A percentile compares a stretch with the other conserved stretches of the same genome.
Evolutionary conservation across 78 protist genomes (phyloP).

Genomic region (Cyanophora paradoxa): DNA sequence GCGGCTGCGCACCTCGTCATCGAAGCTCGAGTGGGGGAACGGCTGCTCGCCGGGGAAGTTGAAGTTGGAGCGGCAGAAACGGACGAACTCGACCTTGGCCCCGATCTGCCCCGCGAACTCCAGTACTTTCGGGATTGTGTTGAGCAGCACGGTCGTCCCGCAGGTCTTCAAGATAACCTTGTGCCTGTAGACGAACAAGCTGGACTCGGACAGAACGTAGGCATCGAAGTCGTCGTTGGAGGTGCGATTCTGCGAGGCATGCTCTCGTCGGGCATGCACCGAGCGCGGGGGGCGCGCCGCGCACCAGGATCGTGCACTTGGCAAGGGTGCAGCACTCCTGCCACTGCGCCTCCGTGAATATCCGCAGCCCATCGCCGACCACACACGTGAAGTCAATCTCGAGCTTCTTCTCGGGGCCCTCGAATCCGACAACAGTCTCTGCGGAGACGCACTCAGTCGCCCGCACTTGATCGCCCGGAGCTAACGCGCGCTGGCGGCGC

Average conservation of each 20-base stretch:
- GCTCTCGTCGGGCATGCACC: too few relatives aligned
- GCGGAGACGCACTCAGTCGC: too few relatives aligned
- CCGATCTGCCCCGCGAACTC: slow-evolving; percentile 33
- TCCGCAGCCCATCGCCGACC: too few relatives aligned
- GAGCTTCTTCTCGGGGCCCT: slow-evolving; percentile 87
- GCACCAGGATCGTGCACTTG: slow-evolving; percentile 56
- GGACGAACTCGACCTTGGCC: slow-evolving; percentile 31
- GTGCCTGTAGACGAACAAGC: slow-evolving; percentile 68
- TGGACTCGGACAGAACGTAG: slow-evolving; percentile 76
- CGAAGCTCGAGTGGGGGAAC: slow-evolving; percentile 62
- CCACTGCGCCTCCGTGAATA: slow-evolving; percentile 15
- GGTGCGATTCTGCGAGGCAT: too few relatives aligned
- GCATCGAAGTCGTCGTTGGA: slow-evolving; percentile 50
- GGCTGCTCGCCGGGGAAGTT: slow-evolving; percentile 68
- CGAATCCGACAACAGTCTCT: too few relatives aligned
- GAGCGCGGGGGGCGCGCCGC: not conserved
- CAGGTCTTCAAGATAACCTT: slow-evolving; percentile 79
- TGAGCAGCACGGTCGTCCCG: slow-evolving; percentile 82
- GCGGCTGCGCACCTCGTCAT: slow-evolving; percentile 62
- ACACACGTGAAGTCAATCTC: slow-evolving; percentile 50
- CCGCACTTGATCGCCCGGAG: too few relatives aligned
- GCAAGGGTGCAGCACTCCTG: slow-evolving; percentile 26
- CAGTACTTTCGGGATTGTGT: slow-evolving; percentile 45
- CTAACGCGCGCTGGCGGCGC: too few relatives aligned
- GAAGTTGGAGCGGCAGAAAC: slow-evolving; percentile 72